phyloP scores from a whole-genome alignment of 495 filamentous ascomycete species.

The Hypoxylon cercidicola region DNA sequence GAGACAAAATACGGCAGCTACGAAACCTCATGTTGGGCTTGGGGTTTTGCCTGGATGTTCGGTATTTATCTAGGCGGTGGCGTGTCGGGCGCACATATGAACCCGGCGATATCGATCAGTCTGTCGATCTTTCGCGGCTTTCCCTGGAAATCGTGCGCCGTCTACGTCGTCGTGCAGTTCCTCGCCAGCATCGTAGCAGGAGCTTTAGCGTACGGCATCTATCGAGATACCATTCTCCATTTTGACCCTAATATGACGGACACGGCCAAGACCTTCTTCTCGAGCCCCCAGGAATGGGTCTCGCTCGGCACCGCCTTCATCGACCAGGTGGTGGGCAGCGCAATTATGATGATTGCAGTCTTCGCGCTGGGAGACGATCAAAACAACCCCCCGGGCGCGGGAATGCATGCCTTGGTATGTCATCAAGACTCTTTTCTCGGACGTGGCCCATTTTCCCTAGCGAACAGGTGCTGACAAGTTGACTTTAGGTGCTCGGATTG shows the following conservation, averaged over 20 bases:
- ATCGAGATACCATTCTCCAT: slow-evolving; percentile 58
- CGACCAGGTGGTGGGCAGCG: slow-evolving; percentile 61
- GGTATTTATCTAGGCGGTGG: slow-evolving; percentile 67
- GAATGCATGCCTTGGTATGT: slow-evolving; percentile 56
- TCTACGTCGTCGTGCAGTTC: slow-evolving; percentile 64
- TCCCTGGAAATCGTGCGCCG: slow-evolving; percentile 55
- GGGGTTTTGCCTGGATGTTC: slow-evolving; percentile 68
- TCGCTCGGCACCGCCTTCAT: slow-evolving; percentile 59
- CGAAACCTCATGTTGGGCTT: slow-evolving; percentile 56
- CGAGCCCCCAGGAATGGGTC: slow-evolving; percentile 58
- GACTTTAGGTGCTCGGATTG: slow-evolving; percentile 53
- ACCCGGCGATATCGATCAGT: slow-evolving; percentile 60
- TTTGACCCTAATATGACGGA: slow-evolving; percentile 47
- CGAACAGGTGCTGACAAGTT: slow-evolving; percentile 15
- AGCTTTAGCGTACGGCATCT: slow-evolving; percentile 59
- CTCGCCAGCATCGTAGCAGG: slow-evolving; percentile 57
- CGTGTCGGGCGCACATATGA: slow-evolving; percentile 66
- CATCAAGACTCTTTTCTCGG: background rate
- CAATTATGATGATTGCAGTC: slow-evolving; percentile 57
- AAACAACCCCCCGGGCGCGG: slow-evolving; percentile 64
- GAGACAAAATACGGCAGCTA: slow-evolving; percentile 52
- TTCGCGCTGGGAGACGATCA: slow-evolving; percentile 66
- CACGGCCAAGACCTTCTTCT: slow-evolving; percentile 53
- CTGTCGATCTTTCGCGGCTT: slow-evolving; percentile 65
- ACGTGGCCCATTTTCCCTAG: background rate